A percentile compares a stretch with the other conserved stretches of the same genome.
phyloP scores from a whole-genome alignment of 1,139 yeast genomes.

The Lodderomyces theae region DNA sequence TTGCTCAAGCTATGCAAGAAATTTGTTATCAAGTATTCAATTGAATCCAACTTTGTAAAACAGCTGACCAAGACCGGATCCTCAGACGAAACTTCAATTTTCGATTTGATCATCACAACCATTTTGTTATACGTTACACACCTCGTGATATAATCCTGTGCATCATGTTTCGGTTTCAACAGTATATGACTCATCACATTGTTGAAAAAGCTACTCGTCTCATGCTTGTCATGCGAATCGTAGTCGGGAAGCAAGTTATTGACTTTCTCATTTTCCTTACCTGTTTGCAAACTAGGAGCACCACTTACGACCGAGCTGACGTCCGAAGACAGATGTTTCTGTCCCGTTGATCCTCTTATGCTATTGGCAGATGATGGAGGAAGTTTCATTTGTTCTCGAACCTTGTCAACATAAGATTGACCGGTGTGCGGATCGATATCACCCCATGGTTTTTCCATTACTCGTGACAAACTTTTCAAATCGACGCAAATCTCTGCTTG shows the following conservation, averaged over 20 bases:
- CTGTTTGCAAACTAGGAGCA: not conserved
- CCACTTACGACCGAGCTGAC: not conserved
- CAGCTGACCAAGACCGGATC: constrained; percentile 47
- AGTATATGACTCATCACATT: constrained; percentile 30
- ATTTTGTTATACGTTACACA: constrained; percentile 39
- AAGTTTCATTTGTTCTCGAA: constrained; percentile 42
- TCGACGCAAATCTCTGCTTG: constrained; percentile 49
- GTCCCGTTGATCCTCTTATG: constrained; percentile 6
- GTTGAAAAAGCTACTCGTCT: constrained; percentile 17
- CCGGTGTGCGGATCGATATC: constrained; percentile 32
- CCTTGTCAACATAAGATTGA: constrained; percentile 37
- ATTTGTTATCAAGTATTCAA: constrained; percentile 38
- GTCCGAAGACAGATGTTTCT: constrained; percentile 1
- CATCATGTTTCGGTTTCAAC: constrained; percentile 32
- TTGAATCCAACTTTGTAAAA: constrained; percentile 42
- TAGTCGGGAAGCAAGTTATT: not conserved
- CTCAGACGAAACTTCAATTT: constrained; percentile 43
- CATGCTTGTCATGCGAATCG: not conserved
- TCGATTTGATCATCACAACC: constrained; percentile 45
- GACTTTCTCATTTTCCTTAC: not conserved
- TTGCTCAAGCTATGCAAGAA: constrained; percentile 22
- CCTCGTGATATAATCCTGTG: constrained; percentile 44
- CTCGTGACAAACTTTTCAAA: constrained; percentile 35
- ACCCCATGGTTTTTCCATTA: constrained; percentile 45
- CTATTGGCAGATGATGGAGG: constrained; percentile 16